Evolutionary conservation across 495 filamentous ascomycete species (phyloP).

Genomic region (Hyaloscypha variabilis): DNA sequence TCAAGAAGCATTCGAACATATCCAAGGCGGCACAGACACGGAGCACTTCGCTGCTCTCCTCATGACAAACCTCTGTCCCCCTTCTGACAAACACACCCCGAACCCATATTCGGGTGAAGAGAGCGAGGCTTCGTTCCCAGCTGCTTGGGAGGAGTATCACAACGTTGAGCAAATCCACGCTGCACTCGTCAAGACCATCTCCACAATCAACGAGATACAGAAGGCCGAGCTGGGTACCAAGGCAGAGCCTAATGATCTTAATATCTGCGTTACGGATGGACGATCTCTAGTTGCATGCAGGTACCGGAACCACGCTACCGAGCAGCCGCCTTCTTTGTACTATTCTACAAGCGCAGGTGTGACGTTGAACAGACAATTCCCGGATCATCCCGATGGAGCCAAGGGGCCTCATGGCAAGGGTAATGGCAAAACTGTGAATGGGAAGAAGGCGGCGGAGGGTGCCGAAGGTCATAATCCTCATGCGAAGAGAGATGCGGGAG

Average conservation of each 20-base stretch:
- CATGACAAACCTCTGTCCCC: slow-evolving; percentile 45
- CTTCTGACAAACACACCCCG: slow-evolving; percentile 15
- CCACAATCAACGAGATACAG: slow-evolving; percentile 45
- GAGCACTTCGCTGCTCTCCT: slow-evolving; percentile 55
- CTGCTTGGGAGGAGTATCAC: slow-evolving; percentile 43
- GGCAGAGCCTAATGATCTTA: slow-evolving; percentile 43
- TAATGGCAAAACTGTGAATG: slow-evolving; percentile 11
- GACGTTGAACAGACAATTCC: slow-evolving; percentile 50
- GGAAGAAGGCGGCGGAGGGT: background rate
- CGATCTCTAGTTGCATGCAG: slow-evolving; percentile 43
- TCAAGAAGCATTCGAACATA: slow-evolving; percentile 45
- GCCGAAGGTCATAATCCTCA: slow-evolving; percentile 20
- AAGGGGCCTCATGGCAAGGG: slow-evolving; percentile 34
- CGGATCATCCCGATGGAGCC: slow-evolving; percentile 42
- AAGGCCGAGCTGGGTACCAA: slow-evolving; percentile 36
- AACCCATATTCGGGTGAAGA: slow-evolving; percentile 12
- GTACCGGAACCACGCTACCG: slow-evolving; percentile 47
- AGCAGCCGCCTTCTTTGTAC: slow-evolving; percentile 52
- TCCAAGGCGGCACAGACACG: slow-evolving; percentile 49
- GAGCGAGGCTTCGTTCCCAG: slow-evolving; percentile 9
- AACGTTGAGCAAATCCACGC: slow-evolving; percentile 38
- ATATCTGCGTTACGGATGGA: slow-evolving; percentile 45
- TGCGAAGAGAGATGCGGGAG: slow-evolving; percentile 4
- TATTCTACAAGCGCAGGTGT: slow-evolving; percentile 48
- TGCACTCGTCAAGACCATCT: slow-evolving; percentile 45